Conservation (phyloP, 352 stramenopile species). For the Peronosclerospora sorghi region DNA sequence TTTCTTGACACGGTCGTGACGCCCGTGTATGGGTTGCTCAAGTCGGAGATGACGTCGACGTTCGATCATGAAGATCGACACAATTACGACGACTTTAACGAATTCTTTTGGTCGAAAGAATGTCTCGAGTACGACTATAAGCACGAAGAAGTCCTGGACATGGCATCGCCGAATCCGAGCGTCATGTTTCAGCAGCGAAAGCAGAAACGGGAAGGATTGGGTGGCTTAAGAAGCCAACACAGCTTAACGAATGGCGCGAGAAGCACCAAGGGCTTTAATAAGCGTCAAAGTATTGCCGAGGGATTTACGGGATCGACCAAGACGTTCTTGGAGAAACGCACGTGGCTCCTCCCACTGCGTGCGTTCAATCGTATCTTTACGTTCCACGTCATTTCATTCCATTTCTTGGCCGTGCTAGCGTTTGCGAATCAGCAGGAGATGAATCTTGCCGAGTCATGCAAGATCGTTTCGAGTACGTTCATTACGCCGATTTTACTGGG, state of each 20-base stretch:
- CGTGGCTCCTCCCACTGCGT: conserved; percentile 91
- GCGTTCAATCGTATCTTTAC: conserved; percentile 94
- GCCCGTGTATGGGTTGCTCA: conserved; percentile 88
- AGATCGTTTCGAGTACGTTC: conserved; percentile 87
- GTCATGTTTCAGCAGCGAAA: conserved; percentile 50
- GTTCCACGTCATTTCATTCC: conserved; percentile 96
- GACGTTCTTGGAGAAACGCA: conserved; percentile 97
- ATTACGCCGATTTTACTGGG: conserved; percentile 85
- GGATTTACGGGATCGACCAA: conserved; percentile 88
- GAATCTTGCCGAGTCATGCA: conserved; percentile 64
- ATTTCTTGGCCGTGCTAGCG: conserved; percentile 87
- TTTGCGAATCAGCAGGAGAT: conserved; percentile 90
- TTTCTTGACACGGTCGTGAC: conserved; percentile 97
- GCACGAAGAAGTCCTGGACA: conserved; percentile 73
- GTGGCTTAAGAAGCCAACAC: conserved; percentile 16
- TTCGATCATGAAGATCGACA: conserved; percentile 90
- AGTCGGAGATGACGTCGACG: conserved; percentile 80
- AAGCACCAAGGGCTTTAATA: conserved; percentile 22
- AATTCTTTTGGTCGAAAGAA: conserved; percentile 97
- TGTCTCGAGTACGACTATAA: conserved; percentile 94
- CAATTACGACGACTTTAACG: conserved; percentile 99
- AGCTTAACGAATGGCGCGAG: conserved; percentile 16
- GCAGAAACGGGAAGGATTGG: conserved; percentile 26
- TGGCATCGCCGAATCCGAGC: conserved; percentile 42
- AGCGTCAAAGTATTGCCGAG: conserved; percentile 81